Conservation (phyloP, 2,329 filamentous ascomycete genomes). For the Exophiala aquamarina region DNA sequence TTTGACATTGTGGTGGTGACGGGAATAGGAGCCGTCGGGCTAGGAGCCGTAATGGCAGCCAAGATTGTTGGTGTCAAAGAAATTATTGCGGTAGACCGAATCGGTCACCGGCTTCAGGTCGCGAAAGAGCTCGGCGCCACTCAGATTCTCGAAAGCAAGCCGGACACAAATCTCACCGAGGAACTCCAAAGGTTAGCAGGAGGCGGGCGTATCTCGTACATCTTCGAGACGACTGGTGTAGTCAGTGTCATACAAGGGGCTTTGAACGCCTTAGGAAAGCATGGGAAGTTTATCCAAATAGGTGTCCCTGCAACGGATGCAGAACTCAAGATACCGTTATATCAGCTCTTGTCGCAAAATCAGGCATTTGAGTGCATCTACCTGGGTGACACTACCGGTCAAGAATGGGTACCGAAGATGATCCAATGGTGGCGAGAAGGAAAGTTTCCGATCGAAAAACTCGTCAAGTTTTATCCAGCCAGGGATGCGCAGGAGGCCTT, state of each 20-base stretch:
- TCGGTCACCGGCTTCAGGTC: slow-evolving; percentile 37
- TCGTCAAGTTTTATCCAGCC: slow-evolving; percentile 45
- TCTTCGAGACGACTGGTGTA: slow-evolving; percentile 53
- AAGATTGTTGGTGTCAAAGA: slow-evolving; percentile 41
- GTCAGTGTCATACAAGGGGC: slow-evolving; percentile 44
- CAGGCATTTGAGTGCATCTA: slow-evolving; percentile 51
- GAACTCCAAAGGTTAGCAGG: slow-evolving; percentile 38
- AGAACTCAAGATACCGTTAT: slow-evolving; percentile 39
- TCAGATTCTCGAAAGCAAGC: slow-evolving; percentile 1
- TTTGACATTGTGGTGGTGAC: slow-evolving; percentile 43
- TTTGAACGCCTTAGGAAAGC: slow-evolving; percentile 43
- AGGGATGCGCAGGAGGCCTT: slow-evolving; percentile 28
- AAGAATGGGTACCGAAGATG: slow-evolving; percentile 46
- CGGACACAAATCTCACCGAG: slow-evolving; percentile 31
- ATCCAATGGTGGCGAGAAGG: slow-evolving; percentile 51
- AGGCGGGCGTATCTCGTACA: slow-evolving; percentile 44
- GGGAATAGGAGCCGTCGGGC: slow-evolving; percentile 49
- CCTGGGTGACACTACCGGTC: slow-evolving; percentile 46
- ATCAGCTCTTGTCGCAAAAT: slow-evolving; percentile 46
- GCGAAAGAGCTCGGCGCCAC: slow-evolving; percentile 44
- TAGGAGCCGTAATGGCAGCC: slow-evolving; percentile 50
- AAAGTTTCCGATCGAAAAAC: slow-evolving; percentile 47
- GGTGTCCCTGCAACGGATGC: slow-evolving; percentile 48
- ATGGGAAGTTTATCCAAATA: slow-evolving; percentile 52
- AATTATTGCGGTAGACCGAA: slow-evolving; percentile 45